Percentiles rank a stretch among this genome's conserved stretches.
Conservation (phyloP, 208 protist genomes). For the Wallacemonas sp. region DNA sequence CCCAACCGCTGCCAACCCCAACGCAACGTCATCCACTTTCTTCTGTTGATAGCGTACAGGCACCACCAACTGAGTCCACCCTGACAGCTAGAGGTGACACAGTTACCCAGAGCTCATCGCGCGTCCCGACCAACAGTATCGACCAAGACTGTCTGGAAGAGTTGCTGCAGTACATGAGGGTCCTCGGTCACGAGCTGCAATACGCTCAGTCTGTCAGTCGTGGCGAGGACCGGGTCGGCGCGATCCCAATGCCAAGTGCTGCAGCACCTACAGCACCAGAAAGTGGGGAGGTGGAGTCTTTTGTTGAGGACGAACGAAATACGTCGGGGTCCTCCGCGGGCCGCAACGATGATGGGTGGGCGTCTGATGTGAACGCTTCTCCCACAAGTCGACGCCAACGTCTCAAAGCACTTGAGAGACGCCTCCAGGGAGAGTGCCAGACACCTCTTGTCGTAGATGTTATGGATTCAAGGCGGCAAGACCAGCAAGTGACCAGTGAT, state of each 20-base stretch:
- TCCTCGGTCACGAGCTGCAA: conserved; percentile 62
- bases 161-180: conserved; percentile 61
- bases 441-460: conserved; percentile 13
- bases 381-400: neutral
- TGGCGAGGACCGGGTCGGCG: neutral
- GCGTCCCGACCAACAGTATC: neutral
- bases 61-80: no score
- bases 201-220: conserved; percentile 16
- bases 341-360: neutral
- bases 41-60: no score
- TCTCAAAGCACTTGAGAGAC: conserved; percentile 15
- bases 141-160: conserved; percentile 42
- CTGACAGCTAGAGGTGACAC: neutral
- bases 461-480: neutral
- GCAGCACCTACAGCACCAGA: neutral
- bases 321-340: neutral
- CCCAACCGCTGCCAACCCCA: neutral
- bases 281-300: conserved; percentile 3
- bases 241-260: neutral
- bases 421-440: conserved; percentile 19
- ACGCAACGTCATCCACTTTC: neutral
- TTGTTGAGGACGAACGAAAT: neutral
- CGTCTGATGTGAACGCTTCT: neutral
- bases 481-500: neutral
- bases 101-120: neutral